Evolutionary conservation across 768 basidiomycete species (phyloP).

Genomic region (Cyclocybe cylindracea): DNA sequence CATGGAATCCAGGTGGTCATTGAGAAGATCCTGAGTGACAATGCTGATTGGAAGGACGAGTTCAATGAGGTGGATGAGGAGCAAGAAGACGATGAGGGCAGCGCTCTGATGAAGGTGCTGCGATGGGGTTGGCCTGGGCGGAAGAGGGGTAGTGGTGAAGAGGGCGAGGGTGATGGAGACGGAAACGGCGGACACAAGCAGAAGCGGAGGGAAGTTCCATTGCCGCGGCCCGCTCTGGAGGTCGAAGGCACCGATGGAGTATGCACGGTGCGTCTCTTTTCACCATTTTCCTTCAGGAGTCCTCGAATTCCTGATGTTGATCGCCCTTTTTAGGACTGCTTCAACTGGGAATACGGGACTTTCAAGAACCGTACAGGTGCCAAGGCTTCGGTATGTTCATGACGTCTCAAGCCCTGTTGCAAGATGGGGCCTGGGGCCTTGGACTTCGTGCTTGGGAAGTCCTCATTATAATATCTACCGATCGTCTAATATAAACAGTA

Average conservation of each 20-base stretch:
- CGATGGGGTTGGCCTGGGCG: slow-evolving; percentile 21
- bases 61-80: slow-evolving; percentile 17
- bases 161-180: slow-evolving; percentile 5
- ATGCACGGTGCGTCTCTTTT: slow-evolving; percentile 54
- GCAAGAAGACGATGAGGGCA: slow-evolving; percentile 5
- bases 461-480: too few species aligned
- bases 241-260: slow-evolving; percentile 51
- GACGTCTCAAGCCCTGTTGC: too few species aligned
- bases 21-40: slow-evolving; percentile 37
- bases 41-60: slow-evolving; percentile 23
- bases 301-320: background rate
- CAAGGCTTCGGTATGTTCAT: too few species aligned
- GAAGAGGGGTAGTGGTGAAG: slow-evolving; percentile 12
- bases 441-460: too few species aligned
- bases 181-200: slow-evolving; percentile 12
- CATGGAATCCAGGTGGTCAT: slow-evolving; percentile 74
- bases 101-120: slow-evolving; percentile 5
- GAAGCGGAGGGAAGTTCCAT: slow-evolving; percentile 17
- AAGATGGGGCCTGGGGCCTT: too few species aligned
- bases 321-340: slow-evolving; percentile 57
- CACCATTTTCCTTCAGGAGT: background rate
- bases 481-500: too few species aligned
- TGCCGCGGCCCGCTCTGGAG: slow-evolving; percentile 40
- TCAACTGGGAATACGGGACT: slow-evolving; percentile 22
- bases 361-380: background rate